Evolutionary conservation across 202 grass and related monocot species (phyloP).

Genomic region (Bolboschoenoplectus hybrid): DNA sequence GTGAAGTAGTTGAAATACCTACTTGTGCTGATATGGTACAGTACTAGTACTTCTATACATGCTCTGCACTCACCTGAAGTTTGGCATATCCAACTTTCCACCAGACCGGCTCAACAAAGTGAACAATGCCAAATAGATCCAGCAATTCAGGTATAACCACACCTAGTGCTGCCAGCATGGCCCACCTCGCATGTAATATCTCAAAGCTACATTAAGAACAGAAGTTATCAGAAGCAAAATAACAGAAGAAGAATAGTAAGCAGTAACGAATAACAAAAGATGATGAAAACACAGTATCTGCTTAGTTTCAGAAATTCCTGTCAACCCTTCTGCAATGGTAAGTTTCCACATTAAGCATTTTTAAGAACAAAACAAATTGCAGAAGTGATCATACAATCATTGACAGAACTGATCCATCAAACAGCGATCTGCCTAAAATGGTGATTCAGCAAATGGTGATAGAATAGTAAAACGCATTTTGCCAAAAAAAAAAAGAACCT

Average conservation of each 20-base stretch:
- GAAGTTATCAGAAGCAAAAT: conserved; percentile 14
- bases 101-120: conserved; percentile 92
- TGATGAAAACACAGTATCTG: conserved; percentile 16
- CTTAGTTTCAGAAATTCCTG: not conserved
- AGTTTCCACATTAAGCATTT: not conserved
- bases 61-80: conserved; percentile 64
- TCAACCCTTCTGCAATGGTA: not conserved
- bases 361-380: not conserved
- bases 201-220: conserved; percentile 65
- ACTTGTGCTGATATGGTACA: not conserved
- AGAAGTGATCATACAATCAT: not conserved
- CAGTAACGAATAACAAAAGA: not conserved
- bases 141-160: conserved; percentile 86
- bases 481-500: not conserved
- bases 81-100: conserved; percentile 99
- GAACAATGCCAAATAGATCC: conserved; percentile 72
- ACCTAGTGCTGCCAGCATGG: conserved; percentile 91
- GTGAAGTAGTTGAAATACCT: not conserved
- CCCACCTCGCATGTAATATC: conserved; percentile 94
- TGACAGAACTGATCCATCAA: not conserved
- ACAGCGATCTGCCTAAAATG: not conserved
- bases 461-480: not conserved
- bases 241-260: conserved; percentile 23
- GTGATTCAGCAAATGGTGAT: not conserved
- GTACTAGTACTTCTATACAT: not conserved